Evolutionary conservation across 2,329 filamentous ascomycete genomes (phyloP), one percentile per base, ranked within the genome.

Genomic region (Xylaria hypoxylon): DNA sequence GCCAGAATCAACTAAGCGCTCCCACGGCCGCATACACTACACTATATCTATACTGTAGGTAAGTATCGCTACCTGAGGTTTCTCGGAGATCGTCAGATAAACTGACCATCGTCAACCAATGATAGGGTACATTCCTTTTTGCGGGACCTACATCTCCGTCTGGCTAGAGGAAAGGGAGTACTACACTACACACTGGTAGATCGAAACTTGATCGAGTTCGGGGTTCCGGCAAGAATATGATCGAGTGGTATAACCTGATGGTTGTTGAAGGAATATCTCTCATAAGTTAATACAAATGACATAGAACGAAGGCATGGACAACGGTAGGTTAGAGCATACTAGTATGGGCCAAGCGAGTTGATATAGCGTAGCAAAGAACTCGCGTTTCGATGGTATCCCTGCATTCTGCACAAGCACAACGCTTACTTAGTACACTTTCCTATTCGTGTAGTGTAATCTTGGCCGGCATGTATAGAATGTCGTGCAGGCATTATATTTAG

Each of bases 1-100:
- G 53, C 45, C 58, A 59, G 40, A 69, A 63, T 56, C 45, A 64
- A 60, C 60, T 60, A 40, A 55, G 55, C 44, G 57, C 65, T 35
- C 28, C 55, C 28, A 47, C 22, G 33, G 31, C 65, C 56, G 48
- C 48, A 58, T 59, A 26, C 53, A 44, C 53, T 38, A 31, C 24
- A 24, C 35, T n/a, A 22, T 55, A 42, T 55, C 22, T 50, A 28
- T 50, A 50, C 31, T 47, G 24, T 42, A 51, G 48, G 47, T 53
- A 48, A 11, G 64, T 59, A 59, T 62, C 48, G 55, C 55, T 58
- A 67, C 65, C 47, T 61, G 40, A 35, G 42, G 15, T 24, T 44
- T 52, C 47, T 40, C 45, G n/a, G n/a, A 66, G 59, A 63, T 61
- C 59, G 48, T 53, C 40, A 58, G 57, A 65, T 58, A 45, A 51